These are phyloP conservation scores for Mariannaea elegans DNA, from an alignment of 2,329 filamentous ascomycete species.

Conservation along the genomic window DNA sequence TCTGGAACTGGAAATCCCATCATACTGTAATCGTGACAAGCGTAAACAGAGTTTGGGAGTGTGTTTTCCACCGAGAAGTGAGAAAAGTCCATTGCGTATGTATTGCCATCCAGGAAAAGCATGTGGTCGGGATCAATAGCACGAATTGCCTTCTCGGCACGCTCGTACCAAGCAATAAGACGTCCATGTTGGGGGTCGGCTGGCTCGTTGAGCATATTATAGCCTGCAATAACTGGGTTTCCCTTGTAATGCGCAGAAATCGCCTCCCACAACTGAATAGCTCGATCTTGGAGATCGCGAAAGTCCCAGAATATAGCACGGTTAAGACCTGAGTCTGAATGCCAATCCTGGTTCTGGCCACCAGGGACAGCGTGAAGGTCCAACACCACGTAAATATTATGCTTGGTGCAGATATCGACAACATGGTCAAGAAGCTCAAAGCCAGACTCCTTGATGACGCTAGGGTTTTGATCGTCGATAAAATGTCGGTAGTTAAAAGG, in stretches of 20 bases:
- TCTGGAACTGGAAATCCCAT: conserved; percentile 58
- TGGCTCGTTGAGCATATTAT: conserved; percentile 49
- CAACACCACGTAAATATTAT: conserved; percentile 55
- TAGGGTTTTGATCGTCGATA: conserved; percentile 60
- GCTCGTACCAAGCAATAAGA: conserved; percentile 47
- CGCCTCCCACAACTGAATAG: conserved; percentile 54
- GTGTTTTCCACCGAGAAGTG: conserved; percentile 49
- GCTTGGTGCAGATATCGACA: conserved; percentile 53
- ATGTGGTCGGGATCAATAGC: conserved; percentile 57
- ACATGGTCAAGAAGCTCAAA: conserved; percentile 60
- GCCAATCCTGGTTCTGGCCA: conserved; percentile 59
- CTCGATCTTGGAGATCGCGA: conserved; percentile 56
- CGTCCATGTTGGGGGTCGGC: conserved; percentile 37
- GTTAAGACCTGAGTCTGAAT: conserved; percentile 49
- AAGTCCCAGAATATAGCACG: conserved; percentile 57
- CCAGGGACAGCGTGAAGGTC: conserved; percentile 56
- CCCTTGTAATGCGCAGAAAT: conserved; percentile 52
- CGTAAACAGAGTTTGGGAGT: conserved; percentile 60
- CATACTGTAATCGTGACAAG: conserved; percentile 61
- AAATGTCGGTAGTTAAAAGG: conserved; percentile 70
- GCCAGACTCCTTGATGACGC: conserved; percentile 55
- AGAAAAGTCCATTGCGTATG: conserved; percentile 61
- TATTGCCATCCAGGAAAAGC: conserved; percentile 61
- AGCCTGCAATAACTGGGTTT: conserved; percentile 53
- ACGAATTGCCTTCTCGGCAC: conserved; percentile 50